Evolutionary conservation across 2,329 filamentous ascomycete genomes (phyloP).

Genomic region (Sclerotinia minor): DNA sequence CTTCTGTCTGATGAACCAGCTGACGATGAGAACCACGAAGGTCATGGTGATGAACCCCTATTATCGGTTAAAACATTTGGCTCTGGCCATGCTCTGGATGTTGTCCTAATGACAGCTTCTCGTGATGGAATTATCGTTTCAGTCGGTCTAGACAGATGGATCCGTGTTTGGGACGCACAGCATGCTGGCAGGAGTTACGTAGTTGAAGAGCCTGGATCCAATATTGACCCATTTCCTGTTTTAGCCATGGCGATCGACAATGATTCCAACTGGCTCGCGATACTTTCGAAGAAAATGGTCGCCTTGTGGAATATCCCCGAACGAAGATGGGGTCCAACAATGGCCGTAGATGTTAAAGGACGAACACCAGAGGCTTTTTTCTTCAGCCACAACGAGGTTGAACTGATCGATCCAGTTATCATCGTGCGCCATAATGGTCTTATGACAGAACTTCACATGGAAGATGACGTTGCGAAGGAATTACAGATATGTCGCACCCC

Average conservation of each 20-base stretch:
- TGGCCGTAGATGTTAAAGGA: slow-evolving; percentile 56
- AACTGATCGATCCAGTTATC: slow-evolving; percentile 51
- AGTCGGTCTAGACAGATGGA: slow-evolving; percentile 67
- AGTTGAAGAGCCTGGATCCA: slow-evolving; percentile 42
- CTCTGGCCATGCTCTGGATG: slow-evolving; percentile 66
- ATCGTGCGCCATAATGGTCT: slow-evolving; percentile 65
- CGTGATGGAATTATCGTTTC: slow-evolving; percentile 66
- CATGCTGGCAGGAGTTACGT: slow-evolving; percentile 45
- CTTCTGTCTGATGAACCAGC: slow-evolving; percentile 62
- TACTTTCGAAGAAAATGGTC: slow-evolving; percentile 58
- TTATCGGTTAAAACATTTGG: slow-evolving; percentile 62
- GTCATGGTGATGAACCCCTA: slow-evolving; percentile 49
- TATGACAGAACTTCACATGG: slow-evolving; percentile 58
- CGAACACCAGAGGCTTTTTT: slow-evolving; percentile 64
- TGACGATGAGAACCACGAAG: slow-evolving; percentile 49
- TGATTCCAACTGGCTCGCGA: slow-evolving; percentile 63
- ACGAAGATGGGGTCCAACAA: slow-evolving; percentile 55
- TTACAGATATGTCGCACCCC: slow-evolving; percentile 54
- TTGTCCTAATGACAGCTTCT: slow-evolving; percentile 64
- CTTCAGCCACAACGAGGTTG: slow-evolving; percentile 52
- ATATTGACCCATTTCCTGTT: slow-evolving; percentile 56
- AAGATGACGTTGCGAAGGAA: slow-evolving; percentile 45
- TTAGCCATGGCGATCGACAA: slow-evolving; percentile 65
- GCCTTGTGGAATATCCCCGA: slow-evolving; percentile 63
- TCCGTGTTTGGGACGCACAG: slow-evolving; percentile 64